These are phyloP conservation scores for Pythium diclinum DNA, from an alignment of 352 stramenopile genomes.

Conservation along the genomic window DNA sequence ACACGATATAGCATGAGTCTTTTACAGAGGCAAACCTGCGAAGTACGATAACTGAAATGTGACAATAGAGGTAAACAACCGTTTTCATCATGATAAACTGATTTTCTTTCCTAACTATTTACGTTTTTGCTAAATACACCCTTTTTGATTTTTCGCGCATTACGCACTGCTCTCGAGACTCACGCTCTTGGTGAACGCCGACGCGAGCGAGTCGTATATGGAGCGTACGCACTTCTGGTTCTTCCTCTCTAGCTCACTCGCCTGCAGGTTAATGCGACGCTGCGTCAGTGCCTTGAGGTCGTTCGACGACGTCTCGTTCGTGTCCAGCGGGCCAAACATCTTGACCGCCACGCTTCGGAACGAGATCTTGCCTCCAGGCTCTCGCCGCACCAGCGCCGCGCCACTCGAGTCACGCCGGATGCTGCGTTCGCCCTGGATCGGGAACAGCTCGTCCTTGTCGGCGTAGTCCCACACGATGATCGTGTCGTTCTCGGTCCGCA, in stretches of 20 bases:
- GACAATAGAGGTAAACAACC: background rate
- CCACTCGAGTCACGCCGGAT: slow-evolving; percentile 57
- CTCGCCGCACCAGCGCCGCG: slow-evolving; percentile 38
- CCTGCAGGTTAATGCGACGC: slow-evolving; percentile 51
- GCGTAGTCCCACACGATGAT: slow-evolving; percentile 67
- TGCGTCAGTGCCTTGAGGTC: slow-evolving; percentile 33
- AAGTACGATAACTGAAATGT: background rate
- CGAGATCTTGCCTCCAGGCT: slow-evolving; percentile 45
- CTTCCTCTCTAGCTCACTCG: slow-evolving; percentile 43
- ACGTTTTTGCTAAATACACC: slow-evolving; percentile 4
- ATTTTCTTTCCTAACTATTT: background rate
- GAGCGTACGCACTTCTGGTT: slow-evolving; percentile 50
- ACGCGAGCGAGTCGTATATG: slow-evolving; percentile 43
- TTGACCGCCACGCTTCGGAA: slow-evolving; percentile 61
- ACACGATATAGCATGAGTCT: background rate
- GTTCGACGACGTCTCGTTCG: slow-evolving; percentile 31
- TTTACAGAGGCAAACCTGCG: background rate
- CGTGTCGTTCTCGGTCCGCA: slow-evolving; percentile 30
- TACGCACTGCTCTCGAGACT: slow-evolving; percentile 6
- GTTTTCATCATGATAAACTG: background rate
- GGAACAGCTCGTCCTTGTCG: slow-evolving; percentile 58
- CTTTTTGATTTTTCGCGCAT: background rate
- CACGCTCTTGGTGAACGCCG: slow-evolving; percentile 16
- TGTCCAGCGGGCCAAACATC: slow-evolving; percentile 41
- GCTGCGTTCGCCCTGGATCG: slow-evolving; percentile 22